Base-by-base conservation (phyloP, 2,329 filamentous ascomycete genomes). In the Fusarium metavorans region DNA sequence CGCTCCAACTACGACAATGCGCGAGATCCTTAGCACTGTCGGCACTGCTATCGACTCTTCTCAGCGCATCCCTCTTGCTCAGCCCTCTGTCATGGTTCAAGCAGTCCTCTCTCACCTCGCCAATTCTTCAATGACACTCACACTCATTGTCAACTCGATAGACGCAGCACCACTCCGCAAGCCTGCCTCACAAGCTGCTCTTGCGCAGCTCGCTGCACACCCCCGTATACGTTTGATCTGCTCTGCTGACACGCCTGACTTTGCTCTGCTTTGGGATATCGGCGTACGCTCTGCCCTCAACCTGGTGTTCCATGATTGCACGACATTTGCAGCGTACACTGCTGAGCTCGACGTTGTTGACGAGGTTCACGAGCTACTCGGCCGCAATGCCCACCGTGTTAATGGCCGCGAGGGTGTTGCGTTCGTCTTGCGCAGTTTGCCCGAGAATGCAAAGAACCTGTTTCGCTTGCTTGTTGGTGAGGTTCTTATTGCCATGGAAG, bases 301-400 rank as follows among this genome's bases (percentile, higher is more conserved):
- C 81, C 95, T 98, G 76, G 86, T 95, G 32, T 98, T 97, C 83
- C 97, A 99, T 84, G 95, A 99, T 84, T 93, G 93, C 78, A 98
- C 97, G 1, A 98, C 97, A 0, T 98, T 98, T 80, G 87, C 90
- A 1, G 88, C 94, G 1, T 94, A 94, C 77, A 86, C 88, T 13
- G 81, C 89, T 4, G 95, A 98, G 81, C 85, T 95, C 9, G 94
- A 97, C 78, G 91, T 94, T 2, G 95, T 98, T 4, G 95, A 98
- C 81, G 94, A 95, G 72, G 95, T 98, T 16, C 94, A 98, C 81
- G 92, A 94, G 78, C 88, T 98, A 1, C 89, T 98, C 0, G 95
- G 95, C 56, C 91, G 95, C 64, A 95, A 92, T 77, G 92, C 94
- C 25, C 89, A 93, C 61, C 91, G 94, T 48, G 89, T 96, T 9